phyloP scores from a whole-genome alignment of 192 early-diverging fungal genomes.

The Coemansia sp. region DNA sequence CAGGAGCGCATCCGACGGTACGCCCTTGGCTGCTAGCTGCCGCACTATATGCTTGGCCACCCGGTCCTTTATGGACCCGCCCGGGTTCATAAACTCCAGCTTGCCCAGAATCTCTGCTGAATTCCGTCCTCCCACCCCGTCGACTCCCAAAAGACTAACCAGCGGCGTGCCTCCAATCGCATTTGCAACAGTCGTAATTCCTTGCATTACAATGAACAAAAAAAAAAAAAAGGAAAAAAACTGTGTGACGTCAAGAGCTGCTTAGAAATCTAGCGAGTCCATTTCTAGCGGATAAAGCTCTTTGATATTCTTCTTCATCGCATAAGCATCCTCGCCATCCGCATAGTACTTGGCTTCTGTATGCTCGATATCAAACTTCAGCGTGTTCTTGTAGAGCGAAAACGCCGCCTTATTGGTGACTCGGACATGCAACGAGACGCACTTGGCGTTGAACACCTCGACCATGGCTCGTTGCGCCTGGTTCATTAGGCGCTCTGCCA shows the following conservation, averaged over 20 bases:
- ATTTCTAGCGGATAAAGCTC: constrained; percentile 23
- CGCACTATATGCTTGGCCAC: constrained; percentile 55
- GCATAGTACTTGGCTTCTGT: constrained; percentile 97
- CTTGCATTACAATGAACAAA: constrained; percentile 6
- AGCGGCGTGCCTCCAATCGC: constrained; percentile 65
- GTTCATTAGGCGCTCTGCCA: constrained; percentile 97
- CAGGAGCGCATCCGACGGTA: constrained; percentile 43
- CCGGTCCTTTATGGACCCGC: constrained; percentile 73
- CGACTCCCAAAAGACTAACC: constrained; percentile 40
- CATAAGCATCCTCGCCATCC: constrained; percentile 92
- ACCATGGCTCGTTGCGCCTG: constrained; percentile 85
- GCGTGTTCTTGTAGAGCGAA: constrained; percentile 86
- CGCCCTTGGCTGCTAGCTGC: constrained; percentile 29
- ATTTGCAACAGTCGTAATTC: constrained; percentile 26
- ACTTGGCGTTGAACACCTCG: constrained; percentile 81
- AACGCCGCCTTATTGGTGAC: constrained; percentile 93
- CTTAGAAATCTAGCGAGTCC: constrained; percentile 41
- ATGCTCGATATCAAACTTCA: constrained; percentile 82
- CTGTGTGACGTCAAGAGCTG: constrained; percentile 1
- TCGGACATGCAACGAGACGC: constrained; percentile 91
- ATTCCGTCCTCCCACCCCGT: constrained; percentile 4
- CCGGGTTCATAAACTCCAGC: constrained; percentile 70
- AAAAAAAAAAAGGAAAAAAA: constrained; percentile 1
- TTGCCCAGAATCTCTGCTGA: constrained; percentile 67
- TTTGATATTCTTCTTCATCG: constrained; percentile 56